Base-by-base conservation (phyloP, 139 green algal genomes). In the Micractinium conductrix region DNA sequence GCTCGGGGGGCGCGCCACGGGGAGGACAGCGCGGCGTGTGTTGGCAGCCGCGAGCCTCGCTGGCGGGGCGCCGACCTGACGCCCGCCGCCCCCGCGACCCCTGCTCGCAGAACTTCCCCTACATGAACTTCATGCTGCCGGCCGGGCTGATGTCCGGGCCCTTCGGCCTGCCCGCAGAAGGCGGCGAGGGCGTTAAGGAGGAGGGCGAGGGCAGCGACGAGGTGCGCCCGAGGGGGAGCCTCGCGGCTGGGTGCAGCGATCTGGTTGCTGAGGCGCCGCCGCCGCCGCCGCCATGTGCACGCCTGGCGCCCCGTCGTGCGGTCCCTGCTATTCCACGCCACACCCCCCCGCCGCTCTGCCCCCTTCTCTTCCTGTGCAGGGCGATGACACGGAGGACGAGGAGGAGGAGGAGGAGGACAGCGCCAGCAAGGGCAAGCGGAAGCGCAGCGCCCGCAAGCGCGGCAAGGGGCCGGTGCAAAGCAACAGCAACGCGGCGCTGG, bases 401-500 rank as follows among this genome's bases (percentile, higher is more conserved):
- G 81, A 74, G 1, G 55, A 24, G 2, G 45, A 69, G 12, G 63
- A 60, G 17, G 83, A 70, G 10, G 30, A 55, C 50, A 71, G 53
- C 55, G 33, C 30, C 37, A 67, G 50, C 62, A 65, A 75, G 50
- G 50, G 30, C 73, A 73, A 80, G 45, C 55, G 70, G 22, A 80
- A 65, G 33, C 58, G 70, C 48, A 24, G 73, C 8, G 73, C 73
- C 30, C 74, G 53, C 44, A 24, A 24, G 45, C 17, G 28, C 30
- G 60, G 30, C 38, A 82, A 72, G 53, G 79, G 81, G 74, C 38
- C 74, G 26, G 84, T 83, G 42, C 79, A 84, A 55, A 63, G 43
- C 44, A 67, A 83, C 40, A 87, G 84, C 84, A 74, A 53, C 55
- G 82, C 84, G 60, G 84, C 84, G n/a, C 78, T 87, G 68, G 74